Evolutionary conservation across 1,284 basidiomycete species (phyloP).

Genomic region (Cryptococcus neoformans): DNA sequence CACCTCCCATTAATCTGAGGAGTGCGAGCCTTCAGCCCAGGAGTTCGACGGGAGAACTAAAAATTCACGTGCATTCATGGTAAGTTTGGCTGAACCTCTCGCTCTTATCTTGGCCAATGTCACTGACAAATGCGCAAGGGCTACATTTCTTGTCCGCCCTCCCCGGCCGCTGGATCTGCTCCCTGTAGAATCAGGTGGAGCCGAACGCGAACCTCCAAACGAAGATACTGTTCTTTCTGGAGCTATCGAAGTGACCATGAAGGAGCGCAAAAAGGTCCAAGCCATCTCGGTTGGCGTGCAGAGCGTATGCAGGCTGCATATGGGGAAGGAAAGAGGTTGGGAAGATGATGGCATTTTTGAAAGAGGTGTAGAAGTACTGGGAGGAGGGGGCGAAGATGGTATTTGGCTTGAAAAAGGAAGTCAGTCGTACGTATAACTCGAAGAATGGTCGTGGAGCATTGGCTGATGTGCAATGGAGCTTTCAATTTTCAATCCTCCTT

Average conservation of each 20-base stretch:
- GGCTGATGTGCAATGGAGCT: constrained; percentile 11
- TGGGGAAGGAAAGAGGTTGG: constrained; percentile 35
- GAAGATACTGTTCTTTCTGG: constrained; percentile 47
- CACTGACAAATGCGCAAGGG: constrained; percentile 16
- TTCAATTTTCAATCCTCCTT: constrained; percentile 33
- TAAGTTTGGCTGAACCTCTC: constrained; percentile 6
- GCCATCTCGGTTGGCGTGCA: constrained; percentile 44
- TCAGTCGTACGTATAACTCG: constrained; percentile 25
- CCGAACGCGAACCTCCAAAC: constrained; percentile 28
- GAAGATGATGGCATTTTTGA: constrained; percentile 47
- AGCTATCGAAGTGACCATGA: constrained; percentile 45
- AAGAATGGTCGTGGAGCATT: background rate
- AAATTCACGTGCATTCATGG: constrained; percentile 43
- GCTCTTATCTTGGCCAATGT: no score
- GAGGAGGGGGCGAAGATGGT: constrained; percentile 29
- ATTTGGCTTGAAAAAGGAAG: constrained; percentile 46
- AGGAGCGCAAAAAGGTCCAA: constrained; percentile 37
- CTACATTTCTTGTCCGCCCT: constrained; percentile 37
- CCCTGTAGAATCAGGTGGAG: constrained; percentile 25
- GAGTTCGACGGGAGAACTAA: constrained; percentile 25
- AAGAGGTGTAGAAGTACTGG: constrained; percentile 37
- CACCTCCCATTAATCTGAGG: constrained; percentile 41
- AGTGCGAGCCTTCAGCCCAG: constrained; percentile 25
- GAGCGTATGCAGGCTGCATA: constrained; percentile 32
- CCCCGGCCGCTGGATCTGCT: constrained; percentile 31